Conservation (phyloP, 2,329 filamentous ascomycete species). For the Trichoderma gracile region DNA sequence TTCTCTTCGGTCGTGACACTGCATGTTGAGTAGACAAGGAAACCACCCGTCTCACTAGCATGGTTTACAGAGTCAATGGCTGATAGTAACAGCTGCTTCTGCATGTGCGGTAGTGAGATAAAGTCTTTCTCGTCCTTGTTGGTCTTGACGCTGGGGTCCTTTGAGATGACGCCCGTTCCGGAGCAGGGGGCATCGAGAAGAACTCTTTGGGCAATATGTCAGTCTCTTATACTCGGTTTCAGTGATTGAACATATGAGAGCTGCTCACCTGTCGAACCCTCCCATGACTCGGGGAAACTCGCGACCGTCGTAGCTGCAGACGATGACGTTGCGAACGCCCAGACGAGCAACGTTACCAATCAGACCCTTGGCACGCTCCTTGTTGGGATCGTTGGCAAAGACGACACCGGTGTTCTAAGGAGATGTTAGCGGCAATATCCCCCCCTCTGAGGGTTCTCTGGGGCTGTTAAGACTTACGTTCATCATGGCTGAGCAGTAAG, state of each 20-base stretch:
- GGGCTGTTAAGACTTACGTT: slow-evolving; percentile 38
- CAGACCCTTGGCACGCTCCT: slow-evolving; percentile 88
- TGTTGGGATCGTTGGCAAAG: slow-evolving; percentile 96
- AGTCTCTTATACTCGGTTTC: not conserved
- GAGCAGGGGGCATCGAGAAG: slow-evolving; percentile 94
- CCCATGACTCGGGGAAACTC: slow-evolving; percentile 94
- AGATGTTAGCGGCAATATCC: not conserved
- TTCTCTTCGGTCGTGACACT: slow-evolving; percentile 89
- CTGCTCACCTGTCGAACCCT: slow-evolving; percentile 75
- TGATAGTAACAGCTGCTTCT: slow-evolving; percentile 89
- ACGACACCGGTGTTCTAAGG: slow-evolving; percentile 92
- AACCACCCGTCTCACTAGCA: slow-evolving; percentile 86
- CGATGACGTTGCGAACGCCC: slow-evolving; percentile 88
- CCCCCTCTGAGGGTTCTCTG: slow-evolving; percentile 47
- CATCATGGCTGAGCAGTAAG: slow-evolving; percentile 66
- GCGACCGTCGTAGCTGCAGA: slow-evolving; percentile 92
- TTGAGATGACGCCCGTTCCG: slow-evolving; percentile 95
- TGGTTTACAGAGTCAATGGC: slow-evolving; percentile 96
- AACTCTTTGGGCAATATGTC: slow-evolving; percentile 47
- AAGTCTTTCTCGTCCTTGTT: slow-evolving; percentile 98
- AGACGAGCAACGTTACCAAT: slow-evolving; percentile 98
- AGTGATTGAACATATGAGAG: not conserved
- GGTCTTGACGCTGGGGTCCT: slow-evolving; percentile 95
- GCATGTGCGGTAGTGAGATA: slow-evolving; percentile 85
- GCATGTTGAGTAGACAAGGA: slow-evolving; percentile 95